Evolutionary conservation across 2,329 filamentous ascomycete genomes (phyloP).

Genomic region (Pseudogymnoascus sp.): DNA sequence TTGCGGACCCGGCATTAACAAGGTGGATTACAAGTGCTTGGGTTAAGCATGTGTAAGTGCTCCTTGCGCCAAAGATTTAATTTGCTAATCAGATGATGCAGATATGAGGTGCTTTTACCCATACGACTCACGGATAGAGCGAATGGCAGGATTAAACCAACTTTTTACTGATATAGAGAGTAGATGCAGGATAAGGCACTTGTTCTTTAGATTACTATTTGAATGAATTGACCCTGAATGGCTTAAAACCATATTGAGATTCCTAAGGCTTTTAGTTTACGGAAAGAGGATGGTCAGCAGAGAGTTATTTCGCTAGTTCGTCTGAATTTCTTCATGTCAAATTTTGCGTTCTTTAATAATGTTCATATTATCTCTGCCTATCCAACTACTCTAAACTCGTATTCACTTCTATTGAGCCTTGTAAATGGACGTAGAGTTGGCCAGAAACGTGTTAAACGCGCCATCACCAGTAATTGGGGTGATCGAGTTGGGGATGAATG

Average conservation of each 20-base stretch:
- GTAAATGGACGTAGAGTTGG: not conserved
- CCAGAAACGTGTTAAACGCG: not conserved
- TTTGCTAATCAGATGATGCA: constrained; percentile 15
- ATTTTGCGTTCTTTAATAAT: too few species aligned
- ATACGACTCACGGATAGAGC: constrained; percentile 28
- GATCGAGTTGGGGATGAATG: not conserved
- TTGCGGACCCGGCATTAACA: constrained; percentile 54
- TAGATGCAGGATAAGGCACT: not conserved
- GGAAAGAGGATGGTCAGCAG: too few species aligned
- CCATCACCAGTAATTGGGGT: not conserved
- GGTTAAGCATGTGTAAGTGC: constrained; percentile 41
- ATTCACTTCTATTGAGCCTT: not conserved
- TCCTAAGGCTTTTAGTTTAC: not conserved
- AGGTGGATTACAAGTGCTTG: constrained; percentile 46
- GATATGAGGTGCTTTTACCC: constrained; percentile 23
- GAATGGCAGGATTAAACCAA: constrained; percentile 34
- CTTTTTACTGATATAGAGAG: constrained; percentile 26
- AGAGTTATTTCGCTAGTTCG: too few species aligned
- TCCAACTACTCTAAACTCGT: not conserved
- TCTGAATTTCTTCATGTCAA: too few species aligned
- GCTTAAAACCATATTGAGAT: too few species aligned
- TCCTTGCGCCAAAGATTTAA: constrained; percentile 30
- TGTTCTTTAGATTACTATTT: not conserved
- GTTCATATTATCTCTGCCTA: not conserved
- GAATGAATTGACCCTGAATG: not conserved